Base-by-base conservation (phyloP, 2,329 filamentous ascomycete genomes). In the Microsporum ferrugineum region DNA sequence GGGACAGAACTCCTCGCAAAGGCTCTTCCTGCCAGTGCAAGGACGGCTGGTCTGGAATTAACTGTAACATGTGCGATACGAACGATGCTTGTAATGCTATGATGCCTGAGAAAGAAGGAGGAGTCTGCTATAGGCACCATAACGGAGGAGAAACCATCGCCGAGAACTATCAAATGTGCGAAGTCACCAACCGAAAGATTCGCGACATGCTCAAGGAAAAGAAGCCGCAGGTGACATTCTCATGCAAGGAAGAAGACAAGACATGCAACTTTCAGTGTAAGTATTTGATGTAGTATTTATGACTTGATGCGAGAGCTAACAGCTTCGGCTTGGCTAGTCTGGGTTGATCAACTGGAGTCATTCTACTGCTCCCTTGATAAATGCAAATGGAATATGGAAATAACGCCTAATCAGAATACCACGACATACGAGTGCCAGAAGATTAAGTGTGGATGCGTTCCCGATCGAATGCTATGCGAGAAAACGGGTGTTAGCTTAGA, bases 141-240 rank as follows among this genome's bases (percentile, higher is more conserved):
- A 87, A 89, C 70, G 87, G 92, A 67, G 92, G 92, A 53, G 84
- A 95, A 66, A 87, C 95, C 8, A 87, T 97, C 65, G 91, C 94
- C 68, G 85, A 95, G 75, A 99, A 97, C 78, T 92, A 91, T 76
- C 95, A 99, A 76, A 94, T 96, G 78, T 99, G 94, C 76, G 89
- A 95, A 73, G 94, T 99, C 66, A 97, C 91, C 61, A 99, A 99
- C 77, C 84, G 85, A 73, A 94, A 95, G 78, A 99, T 99, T 70
- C 80, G 92, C 60, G 85, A 91, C 64, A 85, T 92, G 70, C 81
- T 99, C 57, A 88, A 91, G 68, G 86, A 88, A 51, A 84, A 91
- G 75, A 88, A 89, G 62, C 91, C 94, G 0, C 88, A 99, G 73
- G 94, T 95, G 29, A 99, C 94, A 0, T 99, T 99, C 71, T 90